Conservation (phyloP, 2,329 filamentous ascomycete species). For the Pezicula radicicola region DNA sequence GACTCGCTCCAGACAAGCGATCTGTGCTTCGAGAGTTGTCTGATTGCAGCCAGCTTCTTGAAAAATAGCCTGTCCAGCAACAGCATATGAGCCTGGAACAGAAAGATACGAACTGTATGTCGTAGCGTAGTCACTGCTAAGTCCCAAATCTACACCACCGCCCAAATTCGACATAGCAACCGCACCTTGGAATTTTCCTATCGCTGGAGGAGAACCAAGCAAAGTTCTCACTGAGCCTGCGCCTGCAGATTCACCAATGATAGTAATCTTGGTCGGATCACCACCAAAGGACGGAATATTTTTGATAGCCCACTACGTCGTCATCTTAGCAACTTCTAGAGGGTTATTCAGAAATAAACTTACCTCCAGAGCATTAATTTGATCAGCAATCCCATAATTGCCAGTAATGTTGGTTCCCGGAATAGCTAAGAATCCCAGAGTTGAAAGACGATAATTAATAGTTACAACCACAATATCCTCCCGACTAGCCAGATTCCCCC, state of each 20-base stretch:
- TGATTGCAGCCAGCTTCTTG: constrained; percentile 43
- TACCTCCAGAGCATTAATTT: constrained; percentile 43
- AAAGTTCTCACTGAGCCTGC: constrained; percentile 46
- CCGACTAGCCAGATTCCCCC: constrained; percentile 22
- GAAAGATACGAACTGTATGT: constrained; percentile 53
- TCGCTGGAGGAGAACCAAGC: constrained; percentile 44
- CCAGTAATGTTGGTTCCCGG: constrained; percentile 47
- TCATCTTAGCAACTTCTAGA: background rate
- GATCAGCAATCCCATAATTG: constrained; percentile 50
- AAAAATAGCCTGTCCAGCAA: constrained; percentile 46
- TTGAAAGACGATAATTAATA: constrained; percentile 24
- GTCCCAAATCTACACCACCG: constrained; percentile 44
- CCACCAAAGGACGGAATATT: constrained; percentile 44
- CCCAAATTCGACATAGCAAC: constrained; percentile 50
- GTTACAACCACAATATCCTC: constrained; percentile 26
- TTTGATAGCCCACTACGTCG: constrained; percentile 41
- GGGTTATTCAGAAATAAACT: background rate
- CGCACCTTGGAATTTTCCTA: constrained; percentile 43
- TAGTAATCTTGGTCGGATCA: constrained; percentile 42
- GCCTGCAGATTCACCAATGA: constrained; percentile 49
- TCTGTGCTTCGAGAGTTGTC: constrained; percentile 36
- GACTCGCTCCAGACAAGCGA: constrained; percentile 41
- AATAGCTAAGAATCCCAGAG: constrained; percentile 38
- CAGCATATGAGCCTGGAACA: constrained; percentile 43
- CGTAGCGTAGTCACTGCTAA: constrained; percentile 45